Evolutionary conservation across 495 filamentous ascomycete genomes (phyloP).

Genomic region (Penicillium coprophilum): DNA sequence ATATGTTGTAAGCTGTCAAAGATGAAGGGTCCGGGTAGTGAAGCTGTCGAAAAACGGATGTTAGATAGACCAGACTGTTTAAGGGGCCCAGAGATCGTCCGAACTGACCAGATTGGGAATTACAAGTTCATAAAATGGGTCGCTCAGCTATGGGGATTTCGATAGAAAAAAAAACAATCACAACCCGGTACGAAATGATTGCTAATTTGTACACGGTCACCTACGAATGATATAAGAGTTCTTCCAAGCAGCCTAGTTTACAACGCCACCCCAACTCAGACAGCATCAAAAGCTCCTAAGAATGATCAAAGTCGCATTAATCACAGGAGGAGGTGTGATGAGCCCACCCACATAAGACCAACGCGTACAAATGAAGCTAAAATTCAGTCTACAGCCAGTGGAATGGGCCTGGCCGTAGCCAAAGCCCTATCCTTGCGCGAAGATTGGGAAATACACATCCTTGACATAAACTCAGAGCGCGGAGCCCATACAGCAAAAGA

Average conservation of each 20-base stretch:
- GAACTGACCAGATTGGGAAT: neutral
- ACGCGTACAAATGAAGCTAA: neutral
- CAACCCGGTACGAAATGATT: neutral
- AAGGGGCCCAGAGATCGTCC: neutral
- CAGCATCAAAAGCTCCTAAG: neutral
- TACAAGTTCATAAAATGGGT: neutral
- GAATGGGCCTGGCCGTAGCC: constrained; percentile 19
- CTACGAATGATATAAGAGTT: constrained; percentile 1
- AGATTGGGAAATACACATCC: constrained; percentile 17
- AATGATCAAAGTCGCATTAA: constrained; percentile 21
- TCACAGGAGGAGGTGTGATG: constrained; percentile 25
- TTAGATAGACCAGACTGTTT: neutral
- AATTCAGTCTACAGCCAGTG: constrained; percentile 13
- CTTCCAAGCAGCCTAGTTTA: neutral
- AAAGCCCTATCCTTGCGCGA: constrained; percentile 11
- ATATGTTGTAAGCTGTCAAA: too few relatives aligned
- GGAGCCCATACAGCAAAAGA: constrained; percentile 10
- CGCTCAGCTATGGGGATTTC: neutral
- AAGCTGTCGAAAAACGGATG: neutral
- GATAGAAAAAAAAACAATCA: neutral
- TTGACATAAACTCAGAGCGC: constrained; percentile 19
- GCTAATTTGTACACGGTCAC: neutral
- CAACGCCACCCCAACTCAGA: neutral
- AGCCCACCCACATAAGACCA: neutral
- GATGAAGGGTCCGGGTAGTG: neutral